Conservation (phyloP, 2,329 filamentous ascomycete species). For the Cladorrhinum sp. region DNA sequence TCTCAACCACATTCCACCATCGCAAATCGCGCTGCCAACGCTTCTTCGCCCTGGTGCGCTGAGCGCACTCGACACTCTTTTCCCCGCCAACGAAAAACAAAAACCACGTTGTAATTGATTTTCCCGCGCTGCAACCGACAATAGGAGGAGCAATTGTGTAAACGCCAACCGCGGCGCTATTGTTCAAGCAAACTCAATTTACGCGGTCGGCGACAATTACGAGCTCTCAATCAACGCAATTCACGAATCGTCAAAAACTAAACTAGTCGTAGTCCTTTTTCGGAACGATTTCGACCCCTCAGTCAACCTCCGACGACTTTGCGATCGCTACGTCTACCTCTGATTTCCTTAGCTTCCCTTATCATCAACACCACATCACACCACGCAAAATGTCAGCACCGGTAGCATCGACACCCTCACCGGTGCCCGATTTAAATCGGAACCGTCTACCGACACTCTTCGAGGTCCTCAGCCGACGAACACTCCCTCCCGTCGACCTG, state of each 20-base stretch:
- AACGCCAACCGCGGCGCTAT: neutral
- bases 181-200: constrained; percentile 4
- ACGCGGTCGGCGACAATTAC: neutral
- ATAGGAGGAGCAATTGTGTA: neutral
- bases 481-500: constrained; percentile 90
- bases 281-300: neutral
- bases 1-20: constrained; percentile 4
- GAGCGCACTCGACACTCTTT: constrained; percentile 25
- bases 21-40: constrained; percentile 11
- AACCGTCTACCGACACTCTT: constrained; percentile 92
- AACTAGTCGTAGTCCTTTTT: constrained; percentile 1
- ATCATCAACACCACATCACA: neutral
- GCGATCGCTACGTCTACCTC: constrained; percentile 8
- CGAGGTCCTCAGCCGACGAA: constrained; percentile 90
- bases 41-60: constrained; percentile 19
- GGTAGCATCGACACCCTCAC: constrained; percentile 45
- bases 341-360: neutral
- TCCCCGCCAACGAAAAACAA: constrained; percentile 1
- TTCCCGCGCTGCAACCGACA: neutral
- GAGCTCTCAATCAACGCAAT: neutral
- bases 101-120: neutral
- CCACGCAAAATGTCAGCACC: constrained; percentile 37
- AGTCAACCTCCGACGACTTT: neutral
- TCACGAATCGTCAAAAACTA: constrained; percentile 1
- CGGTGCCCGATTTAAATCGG: constrained; percentile 59